phyloP scores from a whole-genome alignment of 2,329 filamentous ascomycete genomes.

The Salinomyces thailandicus region DNA sequence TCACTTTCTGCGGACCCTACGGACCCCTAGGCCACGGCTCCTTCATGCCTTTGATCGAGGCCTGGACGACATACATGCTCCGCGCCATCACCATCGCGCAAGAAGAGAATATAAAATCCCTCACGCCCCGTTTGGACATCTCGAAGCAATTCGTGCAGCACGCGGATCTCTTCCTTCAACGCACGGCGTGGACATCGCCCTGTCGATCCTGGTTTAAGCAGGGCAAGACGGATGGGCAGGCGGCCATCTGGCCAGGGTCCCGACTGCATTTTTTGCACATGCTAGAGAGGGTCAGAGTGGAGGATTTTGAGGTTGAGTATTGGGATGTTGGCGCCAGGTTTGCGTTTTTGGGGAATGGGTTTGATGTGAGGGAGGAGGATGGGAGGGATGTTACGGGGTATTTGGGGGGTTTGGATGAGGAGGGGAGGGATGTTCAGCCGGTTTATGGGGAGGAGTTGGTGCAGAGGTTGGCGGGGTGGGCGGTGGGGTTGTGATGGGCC shows the following conservation, averaged over 20 bases:
- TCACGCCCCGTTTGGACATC: slow-evolving; percentile 26
- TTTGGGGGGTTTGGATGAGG: slow-evolving; percentile 29
- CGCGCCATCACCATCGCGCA: slow-evolving; percentile 31
- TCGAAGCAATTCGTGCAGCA: slow-evolving; percentile 29
- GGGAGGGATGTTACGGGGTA: slow-evolving; percentile 40
- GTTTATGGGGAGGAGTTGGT: slow-evolving; percentile 31
- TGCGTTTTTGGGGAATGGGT: slow-evolving; percentile 36
- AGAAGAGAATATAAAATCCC: slow-evolving; percentile 32
- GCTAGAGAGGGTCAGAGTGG: slow-evolving; percentile 28
- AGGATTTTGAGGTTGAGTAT: slow-evolving; percentile 35
- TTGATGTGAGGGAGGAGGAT: slow-evolving; percentile 36
- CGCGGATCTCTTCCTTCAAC: slow-evolving; percentile 31
- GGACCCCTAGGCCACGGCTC: slow-evolving; percentile 31
- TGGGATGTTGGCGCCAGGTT: slow-evolving; percentile 31
- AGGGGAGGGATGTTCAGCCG: slow-evolving; percentile 31
- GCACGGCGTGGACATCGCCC: slow-evolving; percentile 28
- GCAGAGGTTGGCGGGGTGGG: slow-evolving; percentile 29
- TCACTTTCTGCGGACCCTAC: slow-evolving; percentile 34
- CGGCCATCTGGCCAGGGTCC: slow-evolving; percentile 31
- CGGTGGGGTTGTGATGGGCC: slow-evolving; percentile 11
- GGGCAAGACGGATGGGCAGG: slow-evolving; percentile 27
- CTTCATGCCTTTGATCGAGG: slow-evolving; percentile 33
- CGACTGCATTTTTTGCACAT: slow-evolving; percentile 31
- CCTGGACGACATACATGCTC: slow-evolving; percentile 32
- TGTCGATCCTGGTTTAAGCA: slow-evolving; percentile 30